These are phyloP conservation scores for Mycena belliarum DNA, from an alignment of 768 basidiomycete species.

Conservation along the genomic window DNA sequence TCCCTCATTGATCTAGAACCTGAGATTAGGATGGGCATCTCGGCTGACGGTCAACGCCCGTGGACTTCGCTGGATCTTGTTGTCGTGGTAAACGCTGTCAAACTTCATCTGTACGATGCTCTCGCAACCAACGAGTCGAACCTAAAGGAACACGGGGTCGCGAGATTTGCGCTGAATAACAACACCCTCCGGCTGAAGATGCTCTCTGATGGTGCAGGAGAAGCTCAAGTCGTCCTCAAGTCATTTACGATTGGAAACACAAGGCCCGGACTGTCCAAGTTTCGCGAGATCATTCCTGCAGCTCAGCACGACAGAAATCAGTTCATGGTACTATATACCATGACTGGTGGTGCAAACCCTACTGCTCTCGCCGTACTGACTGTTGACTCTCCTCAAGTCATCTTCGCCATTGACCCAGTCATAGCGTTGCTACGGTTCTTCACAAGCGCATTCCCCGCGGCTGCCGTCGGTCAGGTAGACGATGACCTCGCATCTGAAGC, in stretches of 20 bases:
- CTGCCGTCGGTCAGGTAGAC: conserved; percentile 14
- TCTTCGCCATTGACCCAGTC: conserved; percentile 90
- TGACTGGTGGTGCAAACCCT: conserved; percentile 56
- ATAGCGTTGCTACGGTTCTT: conserved; percentile 89
- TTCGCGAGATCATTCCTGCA: conserved; percentile 94
- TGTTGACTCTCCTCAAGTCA: conserved; percentile 89
- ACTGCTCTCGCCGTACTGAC: conserved; percentile 80
- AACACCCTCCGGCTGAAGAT: conserved; percentile 79
- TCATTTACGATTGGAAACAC: conserved; percentile 94
- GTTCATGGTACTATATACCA: conserved; percentile 90
- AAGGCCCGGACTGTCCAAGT: conserved; percentile 75
- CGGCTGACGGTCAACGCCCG: conserved; percentile 29
- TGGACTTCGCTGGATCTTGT: conserved; percentile 76
- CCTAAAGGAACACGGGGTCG: conserved; percentile 79
- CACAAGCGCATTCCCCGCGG: conserved; percentile 48
- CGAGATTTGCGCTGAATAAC: conserved; percentile 79
- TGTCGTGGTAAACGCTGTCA: conserved; percentile 69
- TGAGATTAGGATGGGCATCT: conserved; percentile 47
- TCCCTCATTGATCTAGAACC: conserved; percentile 52
- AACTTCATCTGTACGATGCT: conserved; percentile 83
- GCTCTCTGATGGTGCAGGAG: conserved; percentile 79
- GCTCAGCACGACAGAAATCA: conserved; percentile 87
- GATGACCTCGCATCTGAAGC: conserved; percentile 2
- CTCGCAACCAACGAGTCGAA: conserved; percentile 55
- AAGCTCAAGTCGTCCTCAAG: conserved; percentile 84